These are phyloP conservation scores for Gardenia jasminoides DNA, from an alignment of 257 asterid genomes.

Conservation along the genomic window DNA sequence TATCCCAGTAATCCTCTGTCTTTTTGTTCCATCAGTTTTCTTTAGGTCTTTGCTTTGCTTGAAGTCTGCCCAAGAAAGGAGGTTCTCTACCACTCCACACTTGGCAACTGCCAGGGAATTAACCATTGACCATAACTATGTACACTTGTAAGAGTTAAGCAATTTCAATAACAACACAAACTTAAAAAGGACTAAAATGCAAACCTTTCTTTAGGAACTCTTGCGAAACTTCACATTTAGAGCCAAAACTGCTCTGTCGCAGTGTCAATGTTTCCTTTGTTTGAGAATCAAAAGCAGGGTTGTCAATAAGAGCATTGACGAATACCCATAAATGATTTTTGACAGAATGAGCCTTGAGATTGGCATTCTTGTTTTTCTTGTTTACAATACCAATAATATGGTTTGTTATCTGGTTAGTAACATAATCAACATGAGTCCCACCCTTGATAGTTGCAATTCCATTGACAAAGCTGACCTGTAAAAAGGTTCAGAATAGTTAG, in stretches of 20 bases:
- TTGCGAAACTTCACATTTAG: slow-evolving; percentile 75
- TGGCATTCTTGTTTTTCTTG: slow-evolving; percentile 72
- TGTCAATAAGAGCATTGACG: slow-evolving; percentile 97
- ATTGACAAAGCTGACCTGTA: slow-evolving; percentile 95
- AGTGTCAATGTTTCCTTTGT: slow-evolving; percentile 95
- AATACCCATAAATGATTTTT: slow-evolving; percentile 93
- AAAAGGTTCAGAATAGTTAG: not conserved
- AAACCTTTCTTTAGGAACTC: slow-evolving; percentile 81
- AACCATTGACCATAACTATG: slow-evolving; percentile 16
- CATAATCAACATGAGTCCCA: slow-evolving; percentile 98
- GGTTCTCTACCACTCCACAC: slow-evolving; percentile 79
- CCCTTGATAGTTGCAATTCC: slow-evolving; percentile 93
- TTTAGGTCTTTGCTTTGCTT: slow-evolving; percentile 85
- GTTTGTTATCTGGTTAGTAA: slow-evolving; percentile 77
- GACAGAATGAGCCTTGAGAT: slow-evolving; percentile 73
- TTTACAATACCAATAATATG: slow-evolving; percentile 66
- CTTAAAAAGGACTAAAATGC: slow-evolving; percentile 4
- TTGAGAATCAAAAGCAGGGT: slow-evolving; percentile 99
- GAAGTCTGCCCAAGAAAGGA: slow-evolving; percentile 92
- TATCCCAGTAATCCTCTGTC: slow-evolving; percentile 55
- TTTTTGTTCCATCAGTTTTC: slow-evolving; percentile 88
- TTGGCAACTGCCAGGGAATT: slow-evolving; percentile 61
- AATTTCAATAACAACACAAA: not conserved
- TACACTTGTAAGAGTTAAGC: not conserved
- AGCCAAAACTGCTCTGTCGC: slow-evolving; percentile 84